Base-by-base conservation (phyloP, 306 rosid species). In the Aeschynomene evenia region DNA sequence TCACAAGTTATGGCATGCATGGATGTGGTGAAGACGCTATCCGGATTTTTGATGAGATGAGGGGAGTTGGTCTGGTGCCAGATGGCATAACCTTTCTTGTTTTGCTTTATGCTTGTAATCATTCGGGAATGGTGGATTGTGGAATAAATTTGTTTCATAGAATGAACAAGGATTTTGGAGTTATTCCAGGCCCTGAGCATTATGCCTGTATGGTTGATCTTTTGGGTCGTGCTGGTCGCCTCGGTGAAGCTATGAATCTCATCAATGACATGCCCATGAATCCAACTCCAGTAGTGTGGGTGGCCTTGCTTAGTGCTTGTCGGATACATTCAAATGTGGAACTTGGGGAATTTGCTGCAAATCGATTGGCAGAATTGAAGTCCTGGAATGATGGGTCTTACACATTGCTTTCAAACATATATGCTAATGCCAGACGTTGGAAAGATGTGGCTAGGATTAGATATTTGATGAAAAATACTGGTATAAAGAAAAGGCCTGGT, bases 191-290 rank as follows among this genome's bases (percentile, higher is more conserved):
- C 59, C 85, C 77, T 8, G 95, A 92, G 75, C 98, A 92, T 75
- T 89, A 87, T 74, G 95, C 95, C 61, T 92, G 96, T 75, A 84
- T 89, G 90, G 92, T 88, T 74, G 98, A 89, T 83, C 95, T 89
- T 58, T 78, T 84, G 63, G 98, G 98, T 14, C 95, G 96, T 29
- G 90, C 96, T 2, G 92, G 94, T 71, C 86, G 77, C 54, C 66
- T 91, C 22, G 74, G n/a, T 9, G 89, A 87, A 26, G 92, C 96
- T 20, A 33, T 82, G 76, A 78, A 77, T 53, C 87, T 92, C 64
- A 85, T 89, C 29, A 66, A 84, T 39, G 71, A 42, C 62, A 92
- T 92, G 98, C 87, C 95, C 6, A 74, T 84, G 88, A 71, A 85
- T 73, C 95, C 92, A 52, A 82, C 86, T 18, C 79, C 90, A 16